A percentile compares a stretch with the other conserved stretches of the same genome.
Conservation (phyloP, 208 protist species). For the Leishmania braziliensis region DNA sequence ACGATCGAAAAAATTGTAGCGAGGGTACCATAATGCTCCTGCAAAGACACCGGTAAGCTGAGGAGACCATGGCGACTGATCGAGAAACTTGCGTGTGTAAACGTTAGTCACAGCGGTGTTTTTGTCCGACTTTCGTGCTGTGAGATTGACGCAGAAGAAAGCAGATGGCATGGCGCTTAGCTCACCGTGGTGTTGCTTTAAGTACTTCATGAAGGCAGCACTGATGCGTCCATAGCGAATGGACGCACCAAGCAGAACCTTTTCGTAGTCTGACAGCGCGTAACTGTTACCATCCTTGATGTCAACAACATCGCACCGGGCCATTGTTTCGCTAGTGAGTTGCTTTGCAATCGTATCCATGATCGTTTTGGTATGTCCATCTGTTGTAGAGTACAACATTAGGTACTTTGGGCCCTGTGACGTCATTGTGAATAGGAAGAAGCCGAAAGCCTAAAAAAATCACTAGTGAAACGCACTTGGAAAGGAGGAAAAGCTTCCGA, state of each 20-base stretch:
- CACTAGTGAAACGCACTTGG: neutral
- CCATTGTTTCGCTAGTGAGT: slow-evolving; percentile 1
- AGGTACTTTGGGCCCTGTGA: slow-evolving; percentile 11
- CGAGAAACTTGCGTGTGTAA: slow-evolving; percentile 28
- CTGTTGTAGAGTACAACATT: slow-evolving; percentile 24
- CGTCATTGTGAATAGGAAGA: neutral
- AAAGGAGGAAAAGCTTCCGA: neutral
- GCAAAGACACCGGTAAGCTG: slow-evolving; percentile 24
- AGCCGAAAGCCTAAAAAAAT: neutral
- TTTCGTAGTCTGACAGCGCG: slow-evolving; percentile 18
- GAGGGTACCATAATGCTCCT: slow-evolving; percentile 31
- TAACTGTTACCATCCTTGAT: neutral
- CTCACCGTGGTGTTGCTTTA: slow-evolving; percentile 8
- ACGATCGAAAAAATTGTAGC: slow-evolving; percentile 32
- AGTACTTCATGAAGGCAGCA: slow-evolving; percentile 7
- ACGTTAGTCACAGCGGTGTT: slow-evolving; percentile 27
- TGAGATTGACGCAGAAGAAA: slow-evolving; percentile 32
- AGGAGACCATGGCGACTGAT: slow-evolving; percentile 21
- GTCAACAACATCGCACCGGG: slow-evolving; percentile 10
- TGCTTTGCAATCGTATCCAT: slow-evolving; percentile 11
- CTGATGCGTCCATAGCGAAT: slow-evolving; percentile 27
- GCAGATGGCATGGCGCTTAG: slow-evolving; percentile 22
- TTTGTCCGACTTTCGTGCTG: slow-evolving; percentile 26
- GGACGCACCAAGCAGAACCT: slow-evolving; percentile 24
- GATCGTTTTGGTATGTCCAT: slow-evolving; percentile 26